These are phyloP conservation scores for Brassica cretica DNA, from an alignment of 345 rosid species.

Conservation along the genomic window DNA sequence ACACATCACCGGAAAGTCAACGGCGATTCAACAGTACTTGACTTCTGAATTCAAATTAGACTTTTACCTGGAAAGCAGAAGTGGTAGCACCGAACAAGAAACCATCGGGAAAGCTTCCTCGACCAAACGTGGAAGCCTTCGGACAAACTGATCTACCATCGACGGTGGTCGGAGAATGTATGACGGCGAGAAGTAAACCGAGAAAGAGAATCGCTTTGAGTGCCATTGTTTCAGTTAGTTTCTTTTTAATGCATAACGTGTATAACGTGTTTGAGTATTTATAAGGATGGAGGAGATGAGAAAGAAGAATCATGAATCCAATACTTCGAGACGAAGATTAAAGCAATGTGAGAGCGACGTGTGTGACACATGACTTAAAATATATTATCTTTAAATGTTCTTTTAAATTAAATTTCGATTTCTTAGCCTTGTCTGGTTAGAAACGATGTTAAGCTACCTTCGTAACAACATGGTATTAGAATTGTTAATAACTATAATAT, in stretches of 20 bases:
- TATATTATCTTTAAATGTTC: background rate
- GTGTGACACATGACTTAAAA: background rate
- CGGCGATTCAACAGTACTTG: conserved; percentile 4
- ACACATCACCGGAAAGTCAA: no score
- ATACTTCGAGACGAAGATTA: conserved; percentile 41
- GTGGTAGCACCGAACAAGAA: conserved; percentile 45
- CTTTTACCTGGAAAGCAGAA: conserved; percentile 41
- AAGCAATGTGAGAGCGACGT: conserved; percentile 32
- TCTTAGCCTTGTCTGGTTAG: conserved; percentile 26
- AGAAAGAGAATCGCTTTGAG: conserved; percentile 31
- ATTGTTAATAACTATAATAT: background rate
- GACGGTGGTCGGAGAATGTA: conserved; percentile 21
- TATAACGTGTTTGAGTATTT: conserved; percentile 24
- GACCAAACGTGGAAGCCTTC: conserved; percentile 31
- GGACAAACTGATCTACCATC: conserved; percentile 28
- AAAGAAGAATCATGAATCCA: background rate
- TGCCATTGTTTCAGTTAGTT: conserved; percentile 14
- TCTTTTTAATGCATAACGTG: background rate
- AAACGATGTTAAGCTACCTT: conserved; percentile 10
- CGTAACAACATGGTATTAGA: no score
- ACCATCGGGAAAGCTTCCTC: conserved; percentile 39
- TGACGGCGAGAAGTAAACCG: conserved; percentile 24
- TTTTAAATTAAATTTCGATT: background rate
- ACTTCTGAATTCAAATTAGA: background rate
- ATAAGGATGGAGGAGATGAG: conserved; percentile 4